Conservation (phyloP, 805 yeast genomes). For the baker's yeast (Saccharomyces cerevisiae) region DNA sequence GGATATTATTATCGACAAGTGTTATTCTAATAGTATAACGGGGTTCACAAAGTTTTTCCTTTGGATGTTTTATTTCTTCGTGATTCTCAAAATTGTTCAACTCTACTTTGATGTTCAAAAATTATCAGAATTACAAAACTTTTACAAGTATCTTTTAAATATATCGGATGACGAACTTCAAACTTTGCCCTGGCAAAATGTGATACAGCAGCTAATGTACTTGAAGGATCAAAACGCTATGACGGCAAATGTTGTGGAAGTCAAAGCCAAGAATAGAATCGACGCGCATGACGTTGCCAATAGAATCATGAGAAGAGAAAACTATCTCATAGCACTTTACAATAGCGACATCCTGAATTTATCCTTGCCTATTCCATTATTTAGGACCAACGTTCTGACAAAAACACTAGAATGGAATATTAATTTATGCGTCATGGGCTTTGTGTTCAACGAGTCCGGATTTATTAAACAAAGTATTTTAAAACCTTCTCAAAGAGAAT, state of each 20-base stretch:
- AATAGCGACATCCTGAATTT: slow-evolving; percentile 69
- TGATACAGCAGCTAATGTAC: slow-evolving; percentile 65
- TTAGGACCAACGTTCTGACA: slow-evolving; percentile 46
- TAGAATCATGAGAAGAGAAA: slow-evolving; percentile 90
- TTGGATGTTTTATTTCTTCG: slow-evolving; percentile 51
- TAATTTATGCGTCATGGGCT: slow-evolving; percentile 79
- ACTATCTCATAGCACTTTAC: slow-evolving; percentile 82
- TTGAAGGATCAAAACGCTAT: slow-evolving; percentile 73
- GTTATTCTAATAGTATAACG: slow-evolving; percentile 38
- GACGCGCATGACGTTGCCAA: slow-evolving; percentile 94
- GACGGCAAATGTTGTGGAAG: slow-evolving; percentile 42
- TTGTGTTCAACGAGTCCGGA: slow-evolving; percentile 74
- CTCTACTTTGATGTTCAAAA: slow-evolving; percentile 56
- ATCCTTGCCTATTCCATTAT: slow-evolving; percentile 46
- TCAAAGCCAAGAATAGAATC: slow-evolving; percentile 62
- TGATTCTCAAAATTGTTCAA: slow-evolving; percentile 45
- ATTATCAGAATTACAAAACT: slow-evolving; percentile 64
- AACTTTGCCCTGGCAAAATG: slow-evolving; percentile 87
- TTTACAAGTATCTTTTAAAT: slow-evolving; percentile 62
- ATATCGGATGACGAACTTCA: slow-evolving; percentile 77
- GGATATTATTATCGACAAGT: slow-evolving; percentile 33
- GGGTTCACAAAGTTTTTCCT: slow-evolving; percentile 49
- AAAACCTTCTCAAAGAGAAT: slow-evolving; percentile 60
- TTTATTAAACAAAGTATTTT: slow-evolving; percentile 66
- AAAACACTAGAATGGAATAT: slow-evolving; percentile 92